phyloP scores from a whole-genome alignment of 148 eudicot genomes.

The Chenopodium berlandieri region DNA sequence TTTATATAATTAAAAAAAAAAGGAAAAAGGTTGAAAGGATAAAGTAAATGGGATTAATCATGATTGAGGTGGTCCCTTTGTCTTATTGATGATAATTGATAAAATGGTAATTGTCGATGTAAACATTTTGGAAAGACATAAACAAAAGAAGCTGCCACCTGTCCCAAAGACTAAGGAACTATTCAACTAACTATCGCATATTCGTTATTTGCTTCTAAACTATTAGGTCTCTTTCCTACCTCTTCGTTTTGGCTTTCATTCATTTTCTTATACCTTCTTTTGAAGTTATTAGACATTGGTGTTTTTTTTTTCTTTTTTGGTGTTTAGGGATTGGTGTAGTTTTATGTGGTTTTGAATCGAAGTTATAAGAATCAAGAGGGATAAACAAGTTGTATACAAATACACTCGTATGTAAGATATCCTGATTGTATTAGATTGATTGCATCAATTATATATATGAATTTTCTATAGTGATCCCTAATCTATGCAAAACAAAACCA shows the following conservation, averaged over 20 bases:
- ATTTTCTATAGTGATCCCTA: too few species aligned
- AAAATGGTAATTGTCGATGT: neutral
- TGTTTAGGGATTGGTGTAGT: neutral
- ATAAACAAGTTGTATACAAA: too few species aligned
- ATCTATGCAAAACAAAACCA: too few species aligned
- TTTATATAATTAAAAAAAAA: too few species aligned
- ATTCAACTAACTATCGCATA: neutral
- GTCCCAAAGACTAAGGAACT: neutral
- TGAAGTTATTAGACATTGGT: neutral
- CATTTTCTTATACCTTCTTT: conserved; percentile 10
- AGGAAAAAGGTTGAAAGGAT: neutral
- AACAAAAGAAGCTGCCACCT: conserved; percentile 5
- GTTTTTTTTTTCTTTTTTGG: neutral
- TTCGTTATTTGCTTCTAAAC: neutral
- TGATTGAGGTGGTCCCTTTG: neutral
- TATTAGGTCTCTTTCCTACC: neutral
- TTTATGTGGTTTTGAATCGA: neutral
- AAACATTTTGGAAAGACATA: neutral
- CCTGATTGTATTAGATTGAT: too few species aligned
- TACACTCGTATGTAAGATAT: too few species aligned
- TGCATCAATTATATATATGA: too few species aligned
- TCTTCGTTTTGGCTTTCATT: neutral
- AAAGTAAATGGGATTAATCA: neutral
- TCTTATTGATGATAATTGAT: neutral
- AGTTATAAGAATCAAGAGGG: too few species aligned